Base-by-base conservation (phyloP, 129 eudicot species). In the Mikania micrantha region DNA sequence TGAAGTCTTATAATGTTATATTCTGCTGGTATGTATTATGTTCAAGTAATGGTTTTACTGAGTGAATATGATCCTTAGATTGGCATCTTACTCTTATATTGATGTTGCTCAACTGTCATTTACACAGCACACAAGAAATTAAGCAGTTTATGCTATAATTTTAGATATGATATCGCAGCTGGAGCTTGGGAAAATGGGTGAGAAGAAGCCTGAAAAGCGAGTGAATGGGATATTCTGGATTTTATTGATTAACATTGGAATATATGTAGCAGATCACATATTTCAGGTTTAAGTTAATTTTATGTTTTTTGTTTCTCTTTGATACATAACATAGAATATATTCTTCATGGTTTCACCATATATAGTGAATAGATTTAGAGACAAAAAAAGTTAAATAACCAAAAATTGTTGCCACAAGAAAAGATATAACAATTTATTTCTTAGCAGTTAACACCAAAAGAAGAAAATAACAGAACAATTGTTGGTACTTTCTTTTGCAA, bases 191-290 rank as follows among this genome's bases (percentile, higher is more conserved):
- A 28, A 28, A 28, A 28, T 28, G 32, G 4, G 32, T 28, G 32
- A 28, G 32, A 28, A 28, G 32, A 28, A 28, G 4, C 32, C 4
- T 28, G 32, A 28, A 28, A 28, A 28, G 32, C 32, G 4, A 28
- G 32, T 28, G 32, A 2, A 1, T 28, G 32, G 32, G 32, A 28
- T 28, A 28, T 28, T 28, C 32, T 28, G 32, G 32, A 28, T 4
- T 4, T 28, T 28, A 28, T 28, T 28, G 4, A 28, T 28, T 4
- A 28, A 28, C 32, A 28, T 1, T 2, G 4, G 32, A 28, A 28
- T 28, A 28, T 93, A 4, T 75, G 82, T 84, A 57, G 98, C 98
- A 49, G 98, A 93, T 84, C 98, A 93, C 74, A 52, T 93, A 17
- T 84, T 93, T 64, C 96, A 86, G 98, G 98, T 88, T 65, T 47